Percentiles rank a stretch among this genome's conserved stretches.
phyloP scores from a whole-genome alignment of 257 asterid species.

The Petunia secreta region DNA sequence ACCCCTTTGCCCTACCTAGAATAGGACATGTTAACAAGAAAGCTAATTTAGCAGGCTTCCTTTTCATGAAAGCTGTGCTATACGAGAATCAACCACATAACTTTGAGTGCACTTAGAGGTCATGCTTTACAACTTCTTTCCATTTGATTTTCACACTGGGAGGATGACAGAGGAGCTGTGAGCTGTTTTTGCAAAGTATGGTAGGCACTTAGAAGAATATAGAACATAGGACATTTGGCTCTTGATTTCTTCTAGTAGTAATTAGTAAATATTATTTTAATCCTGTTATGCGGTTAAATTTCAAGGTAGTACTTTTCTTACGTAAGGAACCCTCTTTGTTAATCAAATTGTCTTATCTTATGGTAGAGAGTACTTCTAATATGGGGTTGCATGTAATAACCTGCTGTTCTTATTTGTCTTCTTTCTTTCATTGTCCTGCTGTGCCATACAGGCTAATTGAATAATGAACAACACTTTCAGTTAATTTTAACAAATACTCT shows the following conservation, averaged over 20 bases:
- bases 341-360: not conserved
- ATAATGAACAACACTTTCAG: not conserved
- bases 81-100: not conserved
- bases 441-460: not conserved
- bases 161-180: slow-evolving; percentile 15
- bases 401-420: not conserved
- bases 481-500: not conserved
- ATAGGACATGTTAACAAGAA: slow-evolving; percentile 24
- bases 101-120: not conserved
- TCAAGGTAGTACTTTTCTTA: not conserved
- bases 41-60: slow-evolving; percentile 28
- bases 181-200: not conserved
- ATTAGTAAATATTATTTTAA: not conserved
- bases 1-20: slow-evolving; percentile 83
- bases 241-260: not conserved
- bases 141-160: not conserved
- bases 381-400: not conserved
- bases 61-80: not conserved
- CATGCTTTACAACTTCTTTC: slow-evolving; percentile 6
- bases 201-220: not conserved
- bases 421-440: not conserved
- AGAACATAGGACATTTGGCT: not conserved
- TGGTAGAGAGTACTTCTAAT: not conserved
- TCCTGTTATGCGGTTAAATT: not conserved
- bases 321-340: not conserved